These are phyloP conservation scores for Pythium sp. DNA, from an alignment of 352 stramenopile species.

Conservation along the genomic window DNA sequence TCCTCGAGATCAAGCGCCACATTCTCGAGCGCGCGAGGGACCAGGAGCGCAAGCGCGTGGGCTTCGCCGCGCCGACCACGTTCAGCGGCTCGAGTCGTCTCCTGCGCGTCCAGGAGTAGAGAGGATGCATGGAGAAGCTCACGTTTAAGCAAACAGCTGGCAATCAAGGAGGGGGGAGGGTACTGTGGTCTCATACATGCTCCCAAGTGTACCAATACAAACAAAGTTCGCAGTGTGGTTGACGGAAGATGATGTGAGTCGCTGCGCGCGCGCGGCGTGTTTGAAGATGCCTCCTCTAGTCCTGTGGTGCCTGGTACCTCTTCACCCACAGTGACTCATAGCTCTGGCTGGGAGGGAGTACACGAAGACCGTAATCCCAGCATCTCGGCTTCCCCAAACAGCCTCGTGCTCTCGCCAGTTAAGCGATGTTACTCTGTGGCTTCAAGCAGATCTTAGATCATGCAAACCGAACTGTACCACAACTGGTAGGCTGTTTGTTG, in stretches of 20 bases:
- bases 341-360: too few relatives aligned
- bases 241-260: background rate
- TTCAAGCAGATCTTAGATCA: too few relatives aligned
- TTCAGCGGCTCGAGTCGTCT: constrained; percentile 9
- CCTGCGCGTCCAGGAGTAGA: constrained; percentile 18
- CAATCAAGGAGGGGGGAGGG: background rate
- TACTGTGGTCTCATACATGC: background rate
- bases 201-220: background rate
- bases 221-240: background rate
- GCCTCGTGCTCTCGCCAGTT: too few relatives aligned
- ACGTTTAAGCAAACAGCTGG: background rate
- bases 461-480: too few relatives aligned
- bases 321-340: too few relatives aligned
- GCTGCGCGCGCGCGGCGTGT: background rate
- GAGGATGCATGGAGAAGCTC: background rate
- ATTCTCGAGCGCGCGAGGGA: constrained; percentile 68
- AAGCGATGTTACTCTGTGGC: too few relatives aligned
- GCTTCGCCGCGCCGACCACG: background rate
- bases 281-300: background rate
- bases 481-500: too few relatives aligned
- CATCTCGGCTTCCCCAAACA: too few relatives aligned
- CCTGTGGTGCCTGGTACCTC: too few relatives aligned
- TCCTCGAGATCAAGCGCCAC: constrained; percentile 86
- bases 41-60: constrained; percentile 32
- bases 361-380: too few relatives aligned